Conservation (phyloP, 495 filamentous ascomycete genomes). For the Cercophora samala region DNA sequence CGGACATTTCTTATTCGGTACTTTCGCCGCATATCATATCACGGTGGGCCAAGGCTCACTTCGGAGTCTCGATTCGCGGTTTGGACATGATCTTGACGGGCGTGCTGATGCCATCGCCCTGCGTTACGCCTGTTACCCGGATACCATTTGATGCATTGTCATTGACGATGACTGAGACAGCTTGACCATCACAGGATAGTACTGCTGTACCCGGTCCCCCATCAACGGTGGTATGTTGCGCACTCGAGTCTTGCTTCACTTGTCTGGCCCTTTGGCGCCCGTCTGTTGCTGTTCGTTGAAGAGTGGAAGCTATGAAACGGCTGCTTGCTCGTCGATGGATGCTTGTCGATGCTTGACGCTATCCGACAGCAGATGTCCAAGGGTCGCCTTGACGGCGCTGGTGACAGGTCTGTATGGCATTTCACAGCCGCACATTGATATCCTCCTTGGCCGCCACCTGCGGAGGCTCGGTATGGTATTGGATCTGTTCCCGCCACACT, state of each 20-base stretch:
- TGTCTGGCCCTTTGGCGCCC: not conserved
- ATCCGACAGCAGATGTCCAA: too few relatives aligned
- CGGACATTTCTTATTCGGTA: constrained; percentile 1
- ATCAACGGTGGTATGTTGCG: too few relatives aligned
- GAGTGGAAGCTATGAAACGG: too few relatives aligned
- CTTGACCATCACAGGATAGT: not conserved
- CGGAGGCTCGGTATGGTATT: not conserved
- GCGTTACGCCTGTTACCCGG: not conserved
- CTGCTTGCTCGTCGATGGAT: too few relatives aligned
- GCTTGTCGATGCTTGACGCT: too few relatives aligned
- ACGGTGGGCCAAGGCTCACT: not conserved
- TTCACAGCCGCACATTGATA: not conserved
- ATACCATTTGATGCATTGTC: not conserved
- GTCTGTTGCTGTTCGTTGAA: not conserved
- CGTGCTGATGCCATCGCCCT: not conserved
- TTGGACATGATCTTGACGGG: not conserved
- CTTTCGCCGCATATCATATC: not conserved
- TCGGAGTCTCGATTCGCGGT: not conserved
- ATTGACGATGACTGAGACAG: not conserved
- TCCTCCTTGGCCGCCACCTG: not conserved
- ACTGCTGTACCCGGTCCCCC: not conserved
- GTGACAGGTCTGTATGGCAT: not conserved
- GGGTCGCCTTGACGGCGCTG: too few relatives aligned
- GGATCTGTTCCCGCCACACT: not conserved
- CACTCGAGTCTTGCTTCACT: too few relatives aligned